Conservation (phyloP, 495 filamentous ascomycete genomes). For the Corynascus novoguineensis region DNA sequence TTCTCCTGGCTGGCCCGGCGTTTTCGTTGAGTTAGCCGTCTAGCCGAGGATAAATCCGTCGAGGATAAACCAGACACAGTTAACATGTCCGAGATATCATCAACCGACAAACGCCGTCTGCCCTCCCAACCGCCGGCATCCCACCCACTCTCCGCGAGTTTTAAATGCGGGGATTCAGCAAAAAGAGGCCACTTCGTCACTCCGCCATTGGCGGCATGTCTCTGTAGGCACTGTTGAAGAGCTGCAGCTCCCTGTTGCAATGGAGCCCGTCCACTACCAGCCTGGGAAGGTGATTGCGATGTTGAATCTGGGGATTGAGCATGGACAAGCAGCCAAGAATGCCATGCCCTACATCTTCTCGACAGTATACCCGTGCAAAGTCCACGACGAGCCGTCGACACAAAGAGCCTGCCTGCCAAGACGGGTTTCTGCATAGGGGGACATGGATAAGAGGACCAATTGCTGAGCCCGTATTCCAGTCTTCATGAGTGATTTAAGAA, state of each 20-base stretch:
- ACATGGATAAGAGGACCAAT: too few relatives aligned
- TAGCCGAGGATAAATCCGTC: conserved; percentile 24
- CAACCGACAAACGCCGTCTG: background rate
- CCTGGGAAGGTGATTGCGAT: background rate
- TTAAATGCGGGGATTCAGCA: background rate
- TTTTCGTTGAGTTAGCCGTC: too few relatives aligned
- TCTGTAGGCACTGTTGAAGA: background rate
- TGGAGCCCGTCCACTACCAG: background rate
- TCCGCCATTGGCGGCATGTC: background rate
- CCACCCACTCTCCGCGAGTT: background rate
- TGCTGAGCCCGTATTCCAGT: background rate
- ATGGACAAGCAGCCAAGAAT: conserved; percentile 13
- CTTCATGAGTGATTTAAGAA: background rate
- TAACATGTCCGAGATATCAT: conserved; percentile 16
- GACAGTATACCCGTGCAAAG: too few relatives aligned
- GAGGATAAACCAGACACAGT: background rate
- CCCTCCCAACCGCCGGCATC: background rate
- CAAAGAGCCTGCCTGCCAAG: conserved; percentile 5
- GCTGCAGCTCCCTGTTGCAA: background rate
- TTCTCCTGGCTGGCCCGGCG: conserved; percentile 2
- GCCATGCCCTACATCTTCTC: background rate
- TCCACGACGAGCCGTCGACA: too few relatives aligned
- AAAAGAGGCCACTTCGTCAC: background rate
- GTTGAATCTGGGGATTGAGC: background rate
- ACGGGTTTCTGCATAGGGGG: too few relatives aligned